phyloP scores from a whole-genome alignment of 2,329 filamentous ascomycete genomes.

The Penicillium sp. region DNA sequence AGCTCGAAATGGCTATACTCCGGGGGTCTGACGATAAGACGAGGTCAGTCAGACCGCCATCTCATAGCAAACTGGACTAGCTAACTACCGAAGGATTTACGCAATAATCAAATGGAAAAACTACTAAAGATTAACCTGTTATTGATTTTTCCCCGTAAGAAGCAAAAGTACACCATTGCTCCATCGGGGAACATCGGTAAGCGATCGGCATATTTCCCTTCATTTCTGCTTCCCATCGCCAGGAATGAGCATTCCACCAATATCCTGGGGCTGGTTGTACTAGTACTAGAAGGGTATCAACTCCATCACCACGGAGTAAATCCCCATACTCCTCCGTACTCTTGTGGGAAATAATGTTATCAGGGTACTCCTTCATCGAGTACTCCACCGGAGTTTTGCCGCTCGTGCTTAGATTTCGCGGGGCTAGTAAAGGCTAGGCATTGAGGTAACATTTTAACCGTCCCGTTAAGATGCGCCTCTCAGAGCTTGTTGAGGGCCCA shows the following conservation, averaged over 20 bases:
- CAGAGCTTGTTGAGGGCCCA: slow-evolving; percentile 28
- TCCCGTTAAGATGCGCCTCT: slow-evolving; percentile 25
- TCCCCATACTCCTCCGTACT: not conserved
- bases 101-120: not conserved
- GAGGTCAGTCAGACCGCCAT: slow-evolving; percentile 1
- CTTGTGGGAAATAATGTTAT: not conserved
- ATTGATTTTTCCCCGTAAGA: not conserved
- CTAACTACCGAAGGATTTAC: too few species aligned
- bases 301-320: not conserved
- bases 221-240: slow-evolving; percentile 4
- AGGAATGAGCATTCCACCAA: slow-evolving; percentile 13
- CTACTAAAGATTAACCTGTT: too few species aligned
- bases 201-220: slow-evolving; percentile 7
- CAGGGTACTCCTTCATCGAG: not conserved
- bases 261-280: not conserved
- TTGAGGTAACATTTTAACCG: slow-evolving; percentile 18
- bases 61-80: not conserved
- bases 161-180: not conserved
- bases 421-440: not conserved
- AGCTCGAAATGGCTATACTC: slow-evolving; percentile 14
- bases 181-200: too few species aligned
- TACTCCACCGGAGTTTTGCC: slow-evolving; percentile 40
- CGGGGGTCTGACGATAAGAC: not conserved
- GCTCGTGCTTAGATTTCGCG: slow-evolving; percentile 17
- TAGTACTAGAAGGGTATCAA: not conserved